These are phyloP conservation scores for Teratosphaeria zuluensis DNA, from an alignment of 2,329 filamentous ascomycete species.

Conservation along the genomic window DNA sequence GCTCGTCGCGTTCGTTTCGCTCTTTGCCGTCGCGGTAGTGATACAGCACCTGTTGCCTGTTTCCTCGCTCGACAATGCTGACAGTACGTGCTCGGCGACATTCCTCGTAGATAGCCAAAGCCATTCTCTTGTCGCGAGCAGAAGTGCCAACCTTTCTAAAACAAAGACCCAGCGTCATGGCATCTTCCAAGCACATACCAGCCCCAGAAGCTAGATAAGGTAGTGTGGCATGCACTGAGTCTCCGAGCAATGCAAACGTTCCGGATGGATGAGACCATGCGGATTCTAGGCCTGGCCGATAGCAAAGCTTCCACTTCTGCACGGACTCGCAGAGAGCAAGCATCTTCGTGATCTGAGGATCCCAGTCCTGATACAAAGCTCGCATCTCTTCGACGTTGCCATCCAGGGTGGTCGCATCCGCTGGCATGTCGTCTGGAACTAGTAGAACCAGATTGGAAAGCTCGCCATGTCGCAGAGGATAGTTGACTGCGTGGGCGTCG, in stretches of 20 bases:
- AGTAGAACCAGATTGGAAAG: slow-evolving; percentile 44
- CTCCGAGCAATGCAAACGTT: slow-evolving; percentile 44
- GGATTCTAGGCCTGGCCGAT: slow-evolving; percentile 18
- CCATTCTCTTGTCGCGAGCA: neutral
- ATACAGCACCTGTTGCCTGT: neutral
- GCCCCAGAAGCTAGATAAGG: slow-evolving; percentile 59
- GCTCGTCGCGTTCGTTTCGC: neutral
- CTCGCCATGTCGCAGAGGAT: slow-evolving; percentile 39
- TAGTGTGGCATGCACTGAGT: slow-evolving; percentile 58
- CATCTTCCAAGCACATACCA: slow-evolving; percentile 60
- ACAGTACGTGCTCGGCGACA: neutral
- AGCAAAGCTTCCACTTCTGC: slow-evolving; percentile 28
- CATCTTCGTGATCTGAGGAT: slow-evolving; percentile 49
- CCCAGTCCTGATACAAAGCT: slow-evolving; percentile 47
- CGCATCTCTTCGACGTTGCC: slow-evolving; percentile 47
- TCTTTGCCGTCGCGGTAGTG: neutral
- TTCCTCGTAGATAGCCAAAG: neutral
- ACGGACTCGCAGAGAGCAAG: slow-evolving; percentile 47
- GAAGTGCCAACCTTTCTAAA: neutral
- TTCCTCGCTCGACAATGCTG: neutral
- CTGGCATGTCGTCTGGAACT: slow-evolving; percentile 42
- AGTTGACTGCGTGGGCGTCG: slow-evolving; percentile 44
- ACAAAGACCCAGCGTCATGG: slow-evolving; percentile 12
- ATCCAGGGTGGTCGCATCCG: slow-evolving; percentile 34
- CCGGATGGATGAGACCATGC: slow-evolving; percentile 22